phyloP scores from a whole-genome alignment of 768 basidiomycete genomes.

The Phylloporus sp. region DNA sequence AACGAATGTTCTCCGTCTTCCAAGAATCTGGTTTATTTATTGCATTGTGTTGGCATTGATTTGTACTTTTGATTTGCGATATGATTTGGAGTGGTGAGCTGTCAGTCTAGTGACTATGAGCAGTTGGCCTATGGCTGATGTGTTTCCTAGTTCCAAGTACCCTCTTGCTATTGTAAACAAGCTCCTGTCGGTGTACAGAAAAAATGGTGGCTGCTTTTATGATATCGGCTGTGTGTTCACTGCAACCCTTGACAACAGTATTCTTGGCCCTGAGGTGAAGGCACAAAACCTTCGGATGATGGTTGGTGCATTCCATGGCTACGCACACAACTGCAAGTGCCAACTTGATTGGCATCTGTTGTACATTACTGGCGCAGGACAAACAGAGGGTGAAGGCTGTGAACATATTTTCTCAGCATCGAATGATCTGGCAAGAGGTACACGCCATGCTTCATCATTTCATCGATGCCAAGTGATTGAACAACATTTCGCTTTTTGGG shows the following conservation, averaged over 20 bases:
- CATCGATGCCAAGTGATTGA: constrained; percentile 11
- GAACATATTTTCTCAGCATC: constrained; percentile 7
- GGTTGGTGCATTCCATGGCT: constrained; percentile 1
- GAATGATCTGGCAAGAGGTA: constrained; percentile 5
- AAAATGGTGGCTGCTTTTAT: background rate
- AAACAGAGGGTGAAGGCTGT: constrained; percentile 7
- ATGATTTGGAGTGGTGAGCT: constrained; percentile 17
- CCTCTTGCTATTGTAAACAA: background rate
- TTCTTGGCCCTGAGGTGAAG: background rate
- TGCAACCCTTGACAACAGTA: background rate
- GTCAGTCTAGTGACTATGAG: background rate
- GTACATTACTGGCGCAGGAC: background rate
- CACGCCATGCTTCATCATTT: background rate
- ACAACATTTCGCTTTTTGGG: constrained; percentile 7
- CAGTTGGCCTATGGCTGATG: background rate
- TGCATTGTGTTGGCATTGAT: constrained; percentile 2
- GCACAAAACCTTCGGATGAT: background rate
- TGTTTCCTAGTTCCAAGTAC: constrained; percentile 6
- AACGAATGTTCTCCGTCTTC: constrained; percentile 3
- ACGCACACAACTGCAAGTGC: constrained; percentile 5
- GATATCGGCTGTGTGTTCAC: background rate
- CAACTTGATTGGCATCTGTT: constrained; percentile 5
- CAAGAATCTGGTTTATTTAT: constrained; percentile 5
- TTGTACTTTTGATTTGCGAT: constrained; percentile 3
- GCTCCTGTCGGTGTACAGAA: background rate